Percentiles rank a stretch among this genome's conserved stretches.
Evolutionary conservation across 371 early-diverging fungal species (phyloP).

Genomic region (Catenaria anguillulae): DNA sequence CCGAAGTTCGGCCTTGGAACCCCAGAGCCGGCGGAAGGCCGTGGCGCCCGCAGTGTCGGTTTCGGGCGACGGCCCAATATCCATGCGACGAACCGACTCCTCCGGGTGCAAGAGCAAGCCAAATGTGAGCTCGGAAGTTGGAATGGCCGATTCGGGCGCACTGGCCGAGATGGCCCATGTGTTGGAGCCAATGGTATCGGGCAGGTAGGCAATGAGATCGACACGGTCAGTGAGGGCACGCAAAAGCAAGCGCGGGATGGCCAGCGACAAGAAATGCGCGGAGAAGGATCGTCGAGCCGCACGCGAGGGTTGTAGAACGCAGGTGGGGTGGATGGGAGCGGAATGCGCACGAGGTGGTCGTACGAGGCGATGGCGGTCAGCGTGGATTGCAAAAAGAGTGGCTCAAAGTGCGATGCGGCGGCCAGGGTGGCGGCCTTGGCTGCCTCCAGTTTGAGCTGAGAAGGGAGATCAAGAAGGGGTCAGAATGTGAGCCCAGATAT

Average conservation of each 20-base stretch:
- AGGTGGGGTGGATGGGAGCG: slow-evolving; percentile 8
- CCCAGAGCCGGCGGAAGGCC: slow-evolving; percentile 72
- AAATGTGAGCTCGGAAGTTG: slow-evolving; percentile 22
- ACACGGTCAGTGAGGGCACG: slow-evolving; percentile 53
- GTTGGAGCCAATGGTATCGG: slow-evolving; percentile 9
- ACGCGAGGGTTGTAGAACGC: slow-evolving; percentile 30
- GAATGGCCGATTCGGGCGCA: slow-evolving; percentile 4
- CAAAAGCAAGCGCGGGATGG: slow-evolving; percentile 34
- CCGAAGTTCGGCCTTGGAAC: slow-evolving; percentile 59
- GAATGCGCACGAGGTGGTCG: slow-evolving; percentile 9
- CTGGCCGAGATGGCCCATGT: neutral
- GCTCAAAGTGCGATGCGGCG: no score
- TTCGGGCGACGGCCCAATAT: slow-evolving; percentile 60
- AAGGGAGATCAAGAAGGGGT: no score
- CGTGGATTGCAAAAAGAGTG: neutral
- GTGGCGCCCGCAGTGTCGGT: slow-evolving; percentile 36
- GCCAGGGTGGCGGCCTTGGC: neutral
- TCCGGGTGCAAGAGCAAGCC: slow-evolving; percentile 58
- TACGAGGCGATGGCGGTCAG: neutral
- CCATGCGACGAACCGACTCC: slow-evolving; percentile 47
- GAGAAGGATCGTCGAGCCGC: slow-evolving; percentile 39
- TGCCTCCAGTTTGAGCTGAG: neutral
- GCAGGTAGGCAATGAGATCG: slow-evolving; percentile 25
- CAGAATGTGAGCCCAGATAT: no score
- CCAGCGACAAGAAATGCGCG: slow-evolving; percentile 22